These are phyloP conservation scores for Phytopythium vexans DNA, from an alignment of 352 stramenopile genomes.

Conservation along the genomic window DNA sequence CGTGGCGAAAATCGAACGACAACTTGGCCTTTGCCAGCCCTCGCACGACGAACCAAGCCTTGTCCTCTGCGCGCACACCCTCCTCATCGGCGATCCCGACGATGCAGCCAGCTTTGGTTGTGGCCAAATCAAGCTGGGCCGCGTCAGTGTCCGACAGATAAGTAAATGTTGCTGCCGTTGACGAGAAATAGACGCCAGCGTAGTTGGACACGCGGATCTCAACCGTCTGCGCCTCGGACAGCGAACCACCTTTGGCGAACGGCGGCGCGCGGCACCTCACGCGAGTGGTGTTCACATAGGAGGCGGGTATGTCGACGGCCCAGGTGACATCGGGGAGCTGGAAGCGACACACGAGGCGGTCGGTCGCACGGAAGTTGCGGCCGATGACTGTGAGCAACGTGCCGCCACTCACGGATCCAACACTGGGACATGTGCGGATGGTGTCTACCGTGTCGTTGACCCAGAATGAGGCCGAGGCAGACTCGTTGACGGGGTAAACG, in stretches of 20 bases:
- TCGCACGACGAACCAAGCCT: conserved; percentile 91
- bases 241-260: too few species aligned
- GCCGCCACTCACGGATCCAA: conserved; percentile 30
- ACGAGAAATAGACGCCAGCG: conserved; percentile 58
- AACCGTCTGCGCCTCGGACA: conserved; percentile 14
- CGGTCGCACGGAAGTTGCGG: conserved; percentile 91
- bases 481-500: conserved; percentile 92
- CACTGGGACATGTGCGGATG: conserved; percentile 81
- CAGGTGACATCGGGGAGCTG: conserved; percentile 19
- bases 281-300: conserved; percentile 82
- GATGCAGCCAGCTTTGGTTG: conserved; percentile 37
- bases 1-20: conserved; percentile 93
- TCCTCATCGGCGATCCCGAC: conserved; percentile 59
- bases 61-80: conserved; percentile 68
- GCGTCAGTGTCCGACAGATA: conserved; percentile 37
- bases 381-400: conserved; percentile 91
- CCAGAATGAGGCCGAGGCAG: conserved; percentile 79
- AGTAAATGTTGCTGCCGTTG: conserved; percentile 43
- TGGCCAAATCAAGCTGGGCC: conserved; percentile 33
- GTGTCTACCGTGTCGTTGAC: conserved; percentile 95
- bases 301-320: conserved; percentile 25
- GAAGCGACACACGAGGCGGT: conserved; percentile 86
- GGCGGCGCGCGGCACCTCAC: conserved; percentile 75
- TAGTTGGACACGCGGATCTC: conserved; percentile 82
- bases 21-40: conserved; percentile 92